These are phyloP conservation scores for Elsinoe arachidis DNA, from an alignment of 2,329 filamentous ascomycete species.

Conservation along the genomic window DNA sequence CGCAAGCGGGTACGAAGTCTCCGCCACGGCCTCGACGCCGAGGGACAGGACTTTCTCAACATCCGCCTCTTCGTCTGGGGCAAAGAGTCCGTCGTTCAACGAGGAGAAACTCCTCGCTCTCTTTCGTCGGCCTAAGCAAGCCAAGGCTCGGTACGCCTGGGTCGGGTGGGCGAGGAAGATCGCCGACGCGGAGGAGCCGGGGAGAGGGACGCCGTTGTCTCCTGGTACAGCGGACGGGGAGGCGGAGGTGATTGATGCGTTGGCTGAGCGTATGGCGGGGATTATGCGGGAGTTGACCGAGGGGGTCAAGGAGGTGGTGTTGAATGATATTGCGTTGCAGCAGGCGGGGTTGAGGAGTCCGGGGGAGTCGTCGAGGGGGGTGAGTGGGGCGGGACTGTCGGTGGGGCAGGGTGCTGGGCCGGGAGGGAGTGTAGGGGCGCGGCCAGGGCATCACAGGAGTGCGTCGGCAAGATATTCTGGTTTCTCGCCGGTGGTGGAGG, in stretches of 20 bases:
- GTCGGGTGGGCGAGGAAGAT: constrained; percentile 36
- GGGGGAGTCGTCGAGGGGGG: not conserved
- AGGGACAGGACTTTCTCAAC: not conserved
- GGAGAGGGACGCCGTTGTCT: not conserved
- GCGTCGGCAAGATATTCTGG: not conserved
- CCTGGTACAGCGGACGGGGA: not conserved
- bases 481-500: not conserved
- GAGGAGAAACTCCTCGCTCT: constrained; percentile 32
- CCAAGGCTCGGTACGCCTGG: constrained; percentile 33
- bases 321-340: not conserved
- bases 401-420: not conserved
- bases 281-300: not conserved
- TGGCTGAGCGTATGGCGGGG: not conserved
- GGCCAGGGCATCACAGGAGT: constrained; percentile 1
- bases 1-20: constrained; percentile 24
- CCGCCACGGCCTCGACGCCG: constrained; percentile 18
- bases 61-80: not conserved
- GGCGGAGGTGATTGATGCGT: not conserved
- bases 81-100: constrained; percentile 23
- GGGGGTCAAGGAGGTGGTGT: constrained; percentile 4
- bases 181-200: constrained; percentile 19
- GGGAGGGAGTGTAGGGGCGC: not conserved
- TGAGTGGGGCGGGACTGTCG: not conserved
- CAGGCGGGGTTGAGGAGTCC: not conserved
- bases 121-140: constrained; percentile 27